Evolutionary conservation across 352 stramenopile species (phyloP).

Genomic region (Blastocystis sp.): DNA sequence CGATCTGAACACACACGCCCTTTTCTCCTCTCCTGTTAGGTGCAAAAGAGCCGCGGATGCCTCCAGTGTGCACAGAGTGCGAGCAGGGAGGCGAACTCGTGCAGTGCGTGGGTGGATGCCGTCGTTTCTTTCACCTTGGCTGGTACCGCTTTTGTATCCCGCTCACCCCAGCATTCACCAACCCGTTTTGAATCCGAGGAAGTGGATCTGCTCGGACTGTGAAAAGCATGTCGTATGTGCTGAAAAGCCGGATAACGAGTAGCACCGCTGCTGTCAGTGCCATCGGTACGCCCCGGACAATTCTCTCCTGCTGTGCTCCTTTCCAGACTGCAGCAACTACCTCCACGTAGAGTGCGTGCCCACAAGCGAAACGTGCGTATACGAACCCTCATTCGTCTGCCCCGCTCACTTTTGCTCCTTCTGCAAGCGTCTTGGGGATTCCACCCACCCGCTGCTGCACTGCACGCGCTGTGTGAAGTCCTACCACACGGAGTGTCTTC

Average conservation of each 20-base stretch:
- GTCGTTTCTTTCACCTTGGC: conserved; percentile 19
- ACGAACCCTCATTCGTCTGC: background rate
- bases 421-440: conserved; percentile 3
- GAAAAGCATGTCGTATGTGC: conserved; percentile 26
- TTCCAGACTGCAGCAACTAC: background rate
- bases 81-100: background rate
- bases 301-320: conserved; percentile 1
- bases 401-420: conserved; percentile 10
- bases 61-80: conserved; percentile 13
- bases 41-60: background rate
- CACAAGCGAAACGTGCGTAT: background rate
- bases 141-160: background rate
- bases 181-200: background rate
- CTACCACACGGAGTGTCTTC: conserved; percentile 30
- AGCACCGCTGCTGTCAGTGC: conserved; percentile 46
- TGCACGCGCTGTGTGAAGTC: conserved; percentile 8
- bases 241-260: background rate
- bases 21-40: background rate
- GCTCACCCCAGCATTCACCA: background rate
- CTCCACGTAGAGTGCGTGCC: background rate
- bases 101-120: conserved; percentile 2
- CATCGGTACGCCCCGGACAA: conserved; percentile 20
- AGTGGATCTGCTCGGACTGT: conserved; percentile 50
- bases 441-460: background rate
- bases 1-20: background rate